Base-by-base conservation (phyloP, 306 rosid genomes). In the Vicia faba region DNA sequence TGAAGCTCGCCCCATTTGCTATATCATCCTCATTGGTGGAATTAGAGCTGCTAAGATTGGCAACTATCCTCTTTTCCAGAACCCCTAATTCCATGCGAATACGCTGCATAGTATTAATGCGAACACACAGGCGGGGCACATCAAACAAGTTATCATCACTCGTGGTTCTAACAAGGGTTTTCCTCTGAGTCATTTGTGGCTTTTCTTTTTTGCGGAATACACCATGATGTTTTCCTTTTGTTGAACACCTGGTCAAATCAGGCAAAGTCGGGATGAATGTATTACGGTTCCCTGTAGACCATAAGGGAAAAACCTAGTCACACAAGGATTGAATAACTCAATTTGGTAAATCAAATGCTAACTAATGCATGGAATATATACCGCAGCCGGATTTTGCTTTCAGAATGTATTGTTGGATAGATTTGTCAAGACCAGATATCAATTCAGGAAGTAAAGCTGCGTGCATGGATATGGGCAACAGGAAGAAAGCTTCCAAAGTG, bases 301-400 rank as follows among this genome's bases (percentile, higher is more conserved):
- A 82, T n/a, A 13, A 61, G 10, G 60, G 73, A 19, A 64, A 80
- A 41, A 14, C 41, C 8, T 11, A 41, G 70, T 81, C 76, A 80
- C 13, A 45, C 33, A 25, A 13, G 20, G 72, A 67, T 29, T 20
- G 45, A 68, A 28, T 45, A 45, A 66, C 60, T 29, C 12, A 2
- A 28, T 61, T 50, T 19, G 48, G 70, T 39, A 16, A 75, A 53
- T 55, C 29, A 64, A 70, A 69, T 57, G 78, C 64, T 19, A 44
- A 55, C 64, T 19, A 49, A 55, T 43, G 61, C 68, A 79, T 41
- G 55, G 51, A 69, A 54, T 65, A 49, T 68, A 59, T 80, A 93
- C 99, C 99, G 43, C 95, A 89, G 79, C 95, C 96, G 39, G 96
- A 73, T 77, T 82, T 90, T 74, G 89, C 84, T 84, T 86, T 80